Conservation (phyloP, 495 filamentous ascomycete genomes). For the Penicillium malachiteum region DNA sequence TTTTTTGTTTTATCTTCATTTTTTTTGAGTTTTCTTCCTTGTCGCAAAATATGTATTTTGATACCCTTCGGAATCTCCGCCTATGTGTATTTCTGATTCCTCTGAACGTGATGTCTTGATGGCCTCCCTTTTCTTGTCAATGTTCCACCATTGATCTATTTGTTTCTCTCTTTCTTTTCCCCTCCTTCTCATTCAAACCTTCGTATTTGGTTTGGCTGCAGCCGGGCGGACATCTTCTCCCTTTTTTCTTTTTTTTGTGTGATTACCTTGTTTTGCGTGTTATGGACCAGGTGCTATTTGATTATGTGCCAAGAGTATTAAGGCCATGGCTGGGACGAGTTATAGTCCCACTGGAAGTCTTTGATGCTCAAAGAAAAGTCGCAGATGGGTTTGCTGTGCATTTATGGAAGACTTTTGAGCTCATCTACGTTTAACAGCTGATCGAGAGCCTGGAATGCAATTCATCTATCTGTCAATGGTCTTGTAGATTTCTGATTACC, state of each 20-base stretch:
- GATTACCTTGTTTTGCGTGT: conserved; percentile 2
- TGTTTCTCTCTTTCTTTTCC: conserved; percentile 7
- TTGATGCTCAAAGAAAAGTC: not conserved
- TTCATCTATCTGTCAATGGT: not conserved
- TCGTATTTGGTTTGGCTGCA: conserved; percentile 14
- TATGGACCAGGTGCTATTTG: conserved; percentile 6
- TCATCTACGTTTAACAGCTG: not conserved
- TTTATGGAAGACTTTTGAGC: conserved; percentile 1
- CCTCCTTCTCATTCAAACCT: conserved; percentile 20
- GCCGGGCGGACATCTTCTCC: conserved; percentile 11
- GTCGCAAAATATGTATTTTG: conserved; percentile 41
- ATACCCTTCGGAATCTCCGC: conserved; percentile 49
- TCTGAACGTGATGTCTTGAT: conserved; percentile 48
- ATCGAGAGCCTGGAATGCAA: not conserved
- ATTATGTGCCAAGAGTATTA: conserved; percentile 4
- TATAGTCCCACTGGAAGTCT: not conserved
- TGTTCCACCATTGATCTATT: conserved; percentile 6
- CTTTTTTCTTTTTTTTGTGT: conserved; percentile 8
- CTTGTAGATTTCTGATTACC: too few species aligned
- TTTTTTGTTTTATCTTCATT: conserved; percentile 10
- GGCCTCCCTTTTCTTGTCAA: conserved; percentile 26
- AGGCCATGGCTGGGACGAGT: not conserved
- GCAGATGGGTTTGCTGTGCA: not conserved
- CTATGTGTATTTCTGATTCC: conserved; percentile 36
- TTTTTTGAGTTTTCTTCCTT: conserved; percentile 26